These are phyloP conservation scores for Sphagnurus paluster DNA, from an alignment of 1,284 basidiomycete genomes.

Conservation along the genomic window DNA sequence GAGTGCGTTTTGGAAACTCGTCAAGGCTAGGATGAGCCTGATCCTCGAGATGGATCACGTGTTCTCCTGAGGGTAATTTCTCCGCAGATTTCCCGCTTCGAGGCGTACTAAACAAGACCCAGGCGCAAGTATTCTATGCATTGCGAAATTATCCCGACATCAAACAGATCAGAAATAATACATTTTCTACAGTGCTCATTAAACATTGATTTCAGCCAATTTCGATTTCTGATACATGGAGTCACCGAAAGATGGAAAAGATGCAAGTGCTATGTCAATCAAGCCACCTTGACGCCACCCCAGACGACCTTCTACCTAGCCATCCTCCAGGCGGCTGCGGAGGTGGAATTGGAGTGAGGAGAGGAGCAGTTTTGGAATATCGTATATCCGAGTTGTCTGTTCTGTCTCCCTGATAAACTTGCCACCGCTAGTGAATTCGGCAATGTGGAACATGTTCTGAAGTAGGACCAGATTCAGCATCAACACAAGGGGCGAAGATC, in stretches of 20 bases:
- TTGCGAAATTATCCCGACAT: constrained; percentile 10
- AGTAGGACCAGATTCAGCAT: too few species aligned
- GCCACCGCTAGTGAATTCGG: constrained; percentile 91
- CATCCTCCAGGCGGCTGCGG: constrained; percentile 22
- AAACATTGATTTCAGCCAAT: not conserved
- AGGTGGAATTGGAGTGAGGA: constrained; percentile 31
- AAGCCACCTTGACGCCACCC: constrained; percentile 48
- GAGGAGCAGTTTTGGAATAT: constrained; percentile 71
- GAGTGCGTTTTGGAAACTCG: constrained; percentile 1
- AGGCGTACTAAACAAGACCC: not conserved
- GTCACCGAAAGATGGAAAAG: not conserved
- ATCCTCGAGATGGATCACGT: constrained; percentile 6
- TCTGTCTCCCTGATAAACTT: constrained; percentile 98
- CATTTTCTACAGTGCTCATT: not conserved
- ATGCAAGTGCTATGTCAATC: constrained; percentile 1
- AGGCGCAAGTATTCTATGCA: not conserved
- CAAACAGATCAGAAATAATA: not conserved
- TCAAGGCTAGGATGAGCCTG: constrained; percentile 1
- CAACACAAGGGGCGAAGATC: too few species aligned
- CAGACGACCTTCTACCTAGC: constrained; percentile 56
- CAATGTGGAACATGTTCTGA: constrained; percentile 96
- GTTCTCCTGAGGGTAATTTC: not conserved
- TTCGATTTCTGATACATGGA: not conserved
- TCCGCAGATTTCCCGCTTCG: constrained; percentile 8
- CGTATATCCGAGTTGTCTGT: constrained; percentile 82